A percentile compares a stretch with the other conserved stretches of the same genome.
Conservation (phyloP, 768 basidiomycete genomes). For the Mrakia frigida region DNA sequence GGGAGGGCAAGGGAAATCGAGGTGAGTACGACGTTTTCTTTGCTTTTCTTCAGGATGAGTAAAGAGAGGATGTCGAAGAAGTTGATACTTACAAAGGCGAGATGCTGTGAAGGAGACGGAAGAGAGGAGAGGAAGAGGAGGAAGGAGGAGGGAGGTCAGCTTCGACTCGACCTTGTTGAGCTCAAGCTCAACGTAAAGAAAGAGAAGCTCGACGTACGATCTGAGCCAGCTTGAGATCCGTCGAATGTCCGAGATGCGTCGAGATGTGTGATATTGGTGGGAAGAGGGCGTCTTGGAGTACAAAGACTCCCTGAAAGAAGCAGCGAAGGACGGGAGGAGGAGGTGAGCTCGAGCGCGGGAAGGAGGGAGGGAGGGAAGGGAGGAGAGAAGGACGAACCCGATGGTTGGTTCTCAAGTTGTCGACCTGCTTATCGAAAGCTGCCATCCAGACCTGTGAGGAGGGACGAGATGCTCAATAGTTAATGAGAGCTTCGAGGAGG, state of each 20-base stretch:
- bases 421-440: conserved; percentile 91
- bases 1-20: not conserved
- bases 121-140: conserved; percentile 9
- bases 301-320: conserved; percentile 70
- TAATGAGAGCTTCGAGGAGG: not conserved
- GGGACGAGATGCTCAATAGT: not conserved
- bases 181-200: not conserved
- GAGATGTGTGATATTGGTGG: conserved; percentile 77
- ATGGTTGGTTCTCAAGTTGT: conserved; percentile 92
- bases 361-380: not conserved
- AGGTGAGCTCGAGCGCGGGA: not conserved
- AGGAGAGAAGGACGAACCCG: conserved; percentile 53
- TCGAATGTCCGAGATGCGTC: conserved; percentile 69
- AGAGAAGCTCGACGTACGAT: conserved; percentile 51
- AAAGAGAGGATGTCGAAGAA: too few species aligned
- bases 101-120: conserved; percentile 58
- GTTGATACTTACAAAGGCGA: conserved; percentile 56
- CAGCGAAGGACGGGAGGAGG: not conserved
- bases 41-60: too few species aligned
- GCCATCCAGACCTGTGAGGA: conserved; percentile 61
- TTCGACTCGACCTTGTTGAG: not conserved
- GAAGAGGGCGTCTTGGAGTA: conserved; percentile 85
- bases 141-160: conserved; percentile 7
- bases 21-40: not conserved
- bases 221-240: conserved; percentile 65